Conservation (phyloP, 345 rosid genomes). For the Durio zibethinus region DNA sequence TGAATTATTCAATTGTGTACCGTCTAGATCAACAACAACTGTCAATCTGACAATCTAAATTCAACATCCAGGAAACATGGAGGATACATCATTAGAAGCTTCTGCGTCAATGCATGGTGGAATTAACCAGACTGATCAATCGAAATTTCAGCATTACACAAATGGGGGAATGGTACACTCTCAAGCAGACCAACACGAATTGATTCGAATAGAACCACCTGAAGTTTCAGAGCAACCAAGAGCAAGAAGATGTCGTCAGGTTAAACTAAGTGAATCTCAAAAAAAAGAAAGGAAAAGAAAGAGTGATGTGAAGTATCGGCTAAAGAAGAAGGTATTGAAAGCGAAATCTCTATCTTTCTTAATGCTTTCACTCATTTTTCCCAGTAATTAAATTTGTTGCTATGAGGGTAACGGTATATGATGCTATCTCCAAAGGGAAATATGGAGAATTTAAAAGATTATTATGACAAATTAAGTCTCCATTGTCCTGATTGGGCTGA, state of each 20-base stretch:
- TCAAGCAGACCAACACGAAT: not conserved
- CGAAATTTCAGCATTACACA: not conserved
- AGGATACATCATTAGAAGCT: not conserved
- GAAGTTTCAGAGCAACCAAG: not conserved
- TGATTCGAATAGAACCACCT: not conserved
- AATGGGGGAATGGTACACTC: not conserved
- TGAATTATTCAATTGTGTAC: not conserved
- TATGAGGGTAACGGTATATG: not conserved
- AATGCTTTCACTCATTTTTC: not conserved
- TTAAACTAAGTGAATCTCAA: not conserved
- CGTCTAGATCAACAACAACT: not conserved
- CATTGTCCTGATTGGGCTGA: too few relatives aligned
- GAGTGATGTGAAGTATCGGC: not conserved
- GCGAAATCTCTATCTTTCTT: not conserved
- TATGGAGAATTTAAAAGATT: not conserved
- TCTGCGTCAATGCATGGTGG: not conserved
- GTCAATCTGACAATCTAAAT: not conserved
- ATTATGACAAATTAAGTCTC: not conserved
- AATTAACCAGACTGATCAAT: not conserved
- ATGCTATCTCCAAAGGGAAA: not conserved
- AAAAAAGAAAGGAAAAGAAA: not conserved
- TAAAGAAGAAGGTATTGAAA: not conserved
- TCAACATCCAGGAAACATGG: not conserved
- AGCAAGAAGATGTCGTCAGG: not conserved
- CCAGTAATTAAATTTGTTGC: not conserved